These are phyloP conservation scores for Ricinus communis DNA, from an alignment of 345 rosid species.

Conservation along the genomic window DNA sequence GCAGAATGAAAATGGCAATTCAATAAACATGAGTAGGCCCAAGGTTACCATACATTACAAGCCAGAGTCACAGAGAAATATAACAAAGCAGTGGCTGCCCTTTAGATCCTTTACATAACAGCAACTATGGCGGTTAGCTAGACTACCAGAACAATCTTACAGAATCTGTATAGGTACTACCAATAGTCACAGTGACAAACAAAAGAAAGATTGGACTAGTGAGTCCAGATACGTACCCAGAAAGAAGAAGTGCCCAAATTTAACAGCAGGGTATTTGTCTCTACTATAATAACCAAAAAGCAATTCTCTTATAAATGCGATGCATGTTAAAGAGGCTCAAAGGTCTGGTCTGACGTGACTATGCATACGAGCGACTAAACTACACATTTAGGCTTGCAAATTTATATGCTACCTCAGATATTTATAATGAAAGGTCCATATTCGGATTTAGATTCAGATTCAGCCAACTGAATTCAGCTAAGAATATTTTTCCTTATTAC, in stretches of 20 bases:
- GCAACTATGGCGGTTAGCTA: background rate
- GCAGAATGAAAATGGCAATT: too few species aligned
- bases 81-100: background rate
- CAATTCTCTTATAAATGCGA: background rate
- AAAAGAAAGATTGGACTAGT: background rate
- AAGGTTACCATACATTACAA: background rate
- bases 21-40: background rate
- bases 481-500: too few species aligned
- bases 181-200: background rate
- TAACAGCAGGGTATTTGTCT: background rate
- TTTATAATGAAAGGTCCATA: too few species aligned
- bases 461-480: too few species aligned
- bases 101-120: background rate
- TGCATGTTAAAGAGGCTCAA: background rate
- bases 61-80: background rate
- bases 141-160: background rate
- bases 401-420: too few species aligned
- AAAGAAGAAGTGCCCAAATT: background rate
- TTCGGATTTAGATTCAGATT: too few species aligned
- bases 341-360: conserved; percentile 9
- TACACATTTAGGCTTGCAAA: background rate
- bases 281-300: background rate
- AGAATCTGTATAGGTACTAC: background rate
- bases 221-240: background rate
- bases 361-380: conserved; percentile 3